Percentiles rank a stretch among this genome's conserved stretches.
Evolutionary conservation across 306 rosid genomes (phyloP).

Genomic region (Lagenaria siceraria): DNA sequence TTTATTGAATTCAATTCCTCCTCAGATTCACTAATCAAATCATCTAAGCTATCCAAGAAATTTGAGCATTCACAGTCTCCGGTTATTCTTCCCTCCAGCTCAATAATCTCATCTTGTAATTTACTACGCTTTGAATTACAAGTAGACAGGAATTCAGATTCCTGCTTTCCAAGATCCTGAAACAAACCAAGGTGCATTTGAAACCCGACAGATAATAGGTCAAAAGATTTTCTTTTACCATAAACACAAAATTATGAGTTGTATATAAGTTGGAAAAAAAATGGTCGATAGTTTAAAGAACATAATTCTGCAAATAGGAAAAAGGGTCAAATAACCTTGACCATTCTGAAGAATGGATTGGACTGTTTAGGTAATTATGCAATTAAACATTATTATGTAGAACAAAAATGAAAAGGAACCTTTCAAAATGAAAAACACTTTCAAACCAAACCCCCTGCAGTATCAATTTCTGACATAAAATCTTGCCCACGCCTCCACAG

Average conservation of each 20-base stretch:
- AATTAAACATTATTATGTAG: background rate
- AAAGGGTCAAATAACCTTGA: background rate
- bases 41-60: constrained; percentile 28
- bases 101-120: constrained; percentile 38
- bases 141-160: constrained; percentile 24
- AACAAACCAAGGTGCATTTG: constrained; percentile 5
- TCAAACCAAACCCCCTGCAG: background rate
- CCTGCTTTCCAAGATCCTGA: constrained; percentile 62
- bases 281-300: background rate
- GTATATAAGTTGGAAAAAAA: background rate
- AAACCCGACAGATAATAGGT: background rate
- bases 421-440: background rate
- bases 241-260: background rate
- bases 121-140: constrained; percentile 25
- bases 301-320: background rate
- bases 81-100: constrained; percentile 39
- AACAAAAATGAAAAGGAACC: background rate
- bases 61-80: constrained; percentile 26
- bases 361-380: background rate
- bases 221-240: background rate
- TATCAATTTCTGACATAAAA: background rate
- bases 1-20: constrained; percentile 41
- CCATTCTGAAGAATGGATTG: background rate
- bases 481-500: background rate
- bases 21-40: constrained; percentile 28